Evolutionary conservation across 2,329 filamentous ascomycete genomes (phyloP), one percentile per base, ranked within the genome.

Genomic region (Penicillium verrucosum): DNA sequence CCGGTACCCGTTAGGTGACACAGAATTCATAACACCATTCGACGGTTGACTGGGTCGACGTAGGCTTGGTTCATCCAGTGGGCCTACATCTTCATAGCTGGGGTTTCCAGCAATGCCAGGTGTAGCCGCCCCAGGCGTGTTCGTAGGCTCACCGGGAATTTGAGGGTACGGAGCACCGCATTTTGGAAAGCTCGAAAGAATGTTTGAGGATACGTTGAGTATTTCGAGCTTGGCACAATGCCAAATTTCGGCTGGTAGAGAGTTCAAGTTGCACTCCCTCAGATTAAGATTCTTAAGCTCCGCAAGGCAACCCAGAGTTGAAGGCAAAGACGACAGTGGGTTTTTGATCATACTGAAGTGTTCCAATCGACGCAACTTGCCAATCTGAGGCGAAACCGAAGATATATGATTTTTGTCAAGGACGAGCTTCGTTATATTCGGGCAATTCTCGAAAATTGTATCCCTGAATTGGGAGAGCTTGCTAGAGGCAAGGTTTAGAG

Each of bases 371-470:
- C 85, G 85, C 43, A 99, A 78, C 60, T 88, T 89, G 16, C 93
- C 92, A 58, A 99, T 89, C 59, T 95, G 88, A 53, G 85, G 82
- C 0, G 93, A 94, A 25, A 99, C 78, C 0, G 90, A 93, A 0
- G 94, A 92, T 66, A 99, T 95, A 71, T 97, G 95, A 68, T 99
- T 99, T 71, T 90, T 92, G 75, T 97, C 93, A 52, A 99, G 81
- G 18, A 93, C 88, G 23, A 99, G 82, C 66, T 92, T 92, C 56
- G 93, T 90, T 43, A 99, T 75, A 65, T 92, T 94, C 9, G 89
- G 84, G 77, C 97, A 87, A 69, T 93, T 92, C 63, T 89, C 87
- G 70, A 96, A 97, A 14, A 93, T 84, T 44, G 89, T 87, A 70
- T 97, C 94, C 8, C 85, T 85, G 51, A 99, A 87, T 68, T 92